Percentiles rank a stretch among this genome's conserved stretches.
phyloP scores from a whole-genome alignment of 2,329 filamentous ascomycete species.

The Orbilia brochopaga region DNA sequence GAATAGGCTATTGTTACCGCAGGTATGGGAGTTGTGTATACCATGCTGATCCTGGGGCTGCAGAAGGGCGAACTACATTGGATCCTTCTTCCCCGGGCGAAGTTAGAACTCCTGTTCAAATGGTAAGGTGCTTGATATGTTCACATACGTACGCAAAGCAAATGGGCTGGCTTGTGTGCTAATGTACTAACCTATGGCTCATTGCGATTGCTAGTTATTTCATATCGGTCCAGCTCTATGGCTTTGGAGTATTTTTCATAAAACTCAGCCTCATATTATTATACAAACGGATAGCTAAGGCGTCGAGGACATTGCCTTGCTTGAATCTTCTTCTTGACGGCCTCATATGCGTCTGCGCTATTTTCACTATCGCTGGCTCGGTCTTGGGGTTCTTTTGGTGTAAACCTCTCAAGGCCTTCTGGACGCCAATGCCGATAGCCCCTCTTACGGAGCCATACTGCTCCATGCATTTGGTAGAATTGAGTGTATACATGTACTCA shows the following conservation, averaged over 20 bases:
- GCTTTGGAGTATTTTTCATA: constrained; percentile 36
- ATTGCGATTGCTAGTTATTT: constrained; percentile 41
- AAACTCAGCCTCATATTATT: constrained; percentile 45
- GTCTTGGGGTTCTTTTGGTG: constrained; percentile 46
- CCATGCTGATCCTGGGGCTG: constrained; percentile 35
- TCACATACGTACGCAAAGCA: no score
- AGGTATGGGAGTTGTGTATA: constrained; percentile 42
- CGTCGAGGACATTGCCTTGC: constrained; percentile 19
- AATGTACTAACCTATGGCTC: no score
- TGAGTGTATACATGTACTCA: constrained; percentile 43
- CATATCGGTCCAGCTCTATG: constrained; percentile 39
- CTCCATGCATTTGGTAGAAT: constrained; percentile 18
- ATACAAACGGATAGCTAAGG: constrained; percentile 36
- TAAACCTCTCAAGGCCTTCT: constrained; percentile 43
- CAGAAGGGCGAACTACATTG: constrained; percentile 28
- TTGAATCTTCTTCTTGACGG: constrained; percentile 22
- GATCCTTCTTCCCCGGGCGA: constrained; percentile 12
- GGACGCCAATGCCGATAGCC: constrained; percentile 34
- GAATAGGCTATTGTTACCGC: constrained; percentile 21
- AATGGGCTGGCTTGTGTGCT: no score
- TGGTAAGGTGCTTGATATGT: constrained; percentile 18
- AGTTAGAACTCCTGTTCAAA: constrained; percentile 32
- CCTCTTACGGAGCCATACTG: constrained; percentile 40
- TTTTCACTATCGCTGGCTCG: constrained; percentile 26
- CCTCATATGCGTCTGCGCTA: constrained; percentile 28